Base-by-base conservation (phyloP, 345 rosid species). In the Bruguiera parviflora region DNA sequence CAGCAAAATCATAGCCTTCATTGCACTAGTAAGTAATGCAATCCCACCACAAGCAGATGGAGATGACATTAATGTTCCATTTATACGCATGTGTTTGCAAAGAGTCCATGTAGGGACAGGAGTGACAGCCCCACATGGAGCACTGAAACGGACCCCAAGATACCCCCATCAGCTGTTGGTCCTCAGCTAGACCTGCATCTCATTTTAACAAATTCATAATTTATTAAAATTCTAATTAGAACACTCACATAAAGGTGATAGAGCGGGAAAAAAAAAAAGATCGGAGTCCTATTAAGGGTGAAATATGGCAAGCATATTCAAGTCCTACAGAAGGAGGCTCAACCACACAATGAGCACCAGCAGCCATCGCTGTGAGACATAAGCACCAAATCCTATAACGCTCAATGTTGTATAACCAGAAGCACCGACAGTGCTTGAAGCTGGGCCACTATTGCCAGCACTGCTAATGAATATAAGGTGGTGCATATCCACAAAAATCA, bases 71-170 rank as follows among this genome's bases (percentile, higher is more conserved):
- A 97, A 95, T 69, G 98, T 95, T 72, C 98, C 99, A 82, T 92
- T 95, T 97, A 90, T 92, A 64, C 89, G 94, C 98, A 89, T 92
- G 63, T 92, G 92, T 59, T 86, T 83, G 78, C 92, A 98, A 77
- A 92, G 98, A 67, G 98, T 92, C 98, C 99, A 92, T 73, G 88
- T 90, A 75, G 98, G 96, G 32, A 95, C 98, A 61, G 98, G 98
- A 76, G 97, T 92, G 75, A 95, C 89, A 71, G 98, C 99, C 67
- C 92, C 99, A 72, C 98, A 96, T 79, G 98, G 96, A 68, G 98
- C 99, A 86, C 98, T 88, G 64, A 92, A 77, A 83, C 82, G 79
- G 72, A 95, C 35, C 96, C 99, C 99, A 75, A 92, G 84, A 81
- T 95, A 98, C 68, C 98, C 51, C 98, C 99, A 84, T 95, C 98